Base-by-base conservation (phyloP, 352 stramenopile species). In the Pythium plurisporium region DNA sequence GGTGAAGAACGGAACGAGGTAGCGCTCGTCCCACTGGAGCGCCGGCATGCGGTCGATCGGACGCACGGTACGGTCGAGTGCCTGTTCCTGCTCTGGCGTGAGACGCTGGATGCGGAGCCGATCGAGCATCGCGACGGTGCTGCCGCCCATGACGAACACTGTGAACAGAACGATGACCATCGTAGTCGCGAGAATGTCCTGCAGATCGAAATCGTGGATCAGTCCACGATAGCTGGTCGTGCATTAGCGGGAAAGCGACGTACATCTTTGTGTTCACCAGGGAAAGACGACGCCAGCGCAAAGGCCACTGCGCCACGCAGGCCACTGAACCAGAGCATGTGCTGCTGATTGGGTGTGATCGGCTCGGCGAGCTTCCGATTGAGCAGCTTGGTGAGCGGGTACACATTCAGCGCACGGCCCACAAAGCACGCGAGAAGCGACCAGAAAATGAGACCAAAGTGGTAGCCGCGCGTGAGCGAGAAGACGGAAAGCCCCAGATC, bases 301-400 rank as follows among this genome's bases (percentile, higher is more conserved):
- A 89, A 96, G 3, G 82, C 81, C 5, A 96, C 75, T 19, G 87
- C 87, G 33, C 87, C 87, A 25, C 84, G 74, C n/a, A 96, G 67
- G 22, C 86, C 87, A 43, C 72, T 76, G 57, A 93, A 93, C 76
- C 78, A 94, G 26, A 95, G 62, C 79, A 92, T 89, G 55, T 87
- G 68, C 49, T 80, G 72, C 27, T 81, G 79, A 47, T 85, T 90
- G 4, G 40, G 9, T 7, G 48, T 38, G 30, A 75, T 59, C 1
- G 54, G 47, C 17, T 47, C 52, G 14, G 55, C 22, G 9, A 64
- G 29, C 17, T 11, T 27, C 14, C 45, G 52, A 50, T 73, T 73
- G 42, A 76, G 46, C 5, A 74, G 22, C 12, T 54, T 54, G 0
- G 65, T 56, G 33, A 94, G 67, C 1, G 79, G 78, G 55, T 89